A percentile compares a stretch with the other conserved stretches of the same genome.
These are phyloP conservation scores for Penicillium sp. DNA, from an alignment of 2,329 filamentous ascomycete genomes.

Conservation along the genomic window DNA sequence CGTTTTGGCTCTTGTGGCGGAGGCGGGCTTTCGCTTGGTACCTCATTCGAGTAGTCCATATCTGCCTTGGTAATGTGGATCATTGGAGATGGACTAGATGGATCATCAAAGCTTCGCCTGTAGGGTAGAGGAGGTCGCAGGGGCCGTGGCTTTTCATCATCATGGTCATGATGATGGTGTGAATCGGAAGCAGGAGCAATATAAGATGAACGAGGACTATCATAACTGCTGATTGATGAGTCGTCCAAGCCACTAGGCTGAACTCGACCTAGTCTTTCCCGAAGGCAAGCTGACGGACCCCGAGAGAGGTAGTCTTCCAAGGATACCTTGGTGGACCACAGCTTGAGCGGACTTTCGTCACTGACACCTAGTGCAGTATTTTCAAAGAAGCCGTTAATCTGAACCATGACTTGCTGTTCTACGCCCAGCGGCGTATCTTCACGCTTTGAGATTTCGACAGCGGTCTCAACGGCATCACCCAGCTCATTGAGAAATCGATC, in stretches of 20 bases:
- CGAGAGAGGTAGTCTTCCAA: slow-evolving; percentile 53
- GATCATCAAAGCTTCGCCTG: slow-evolving; percentile 25
- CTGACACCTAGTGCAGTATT: slow-evolving; percentile 56
- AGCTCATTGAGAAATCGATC: slow-evolving; percentile 28
- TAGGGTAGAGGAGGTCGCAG: slow-evolving; percentile 22
- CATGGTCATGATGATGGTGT: not conserved
- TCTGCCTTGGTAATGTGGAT: slow-evolving; percentile 32
- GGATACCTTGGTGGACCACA: slow-evolving; percentile 32
- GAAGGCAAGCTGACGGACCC: slow-evolving; percentile 56
- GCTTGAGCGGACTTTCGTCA: slow-evolving; percentile 38
- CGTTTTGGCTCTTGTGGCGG: slow-evolving; percentile 8
- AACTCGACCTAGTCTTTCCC: slow-evolving; percentile 48
- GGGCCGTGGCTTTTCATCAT: slow-evolving; percentile 7
- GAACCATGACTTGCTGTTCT: slow-evolving; percentile 55
- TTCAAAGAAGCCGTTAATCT: slow-evolving; percentile 61
- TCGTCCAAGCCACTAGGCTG: slow-evolving; percentile 27
- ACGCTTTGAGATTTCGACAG: slow-evolving; percentile 26
- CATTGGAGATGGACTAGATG: slow-evolving; percentile 20
- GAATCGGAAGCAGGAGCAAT: slow-evolving; percentile 10
- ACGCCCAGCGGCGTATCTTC: slow-evolving; percentile 51
- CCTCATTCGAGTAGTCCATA: slow-evolving; percentile 16
- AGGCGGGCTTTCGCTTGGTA: slow-evolving; percentile 16
- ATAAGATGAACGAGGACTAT: slow-evolving; percentile 27
- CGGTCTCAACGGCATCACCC: slow-evolving; percentile 16
- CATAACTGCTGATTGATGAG: slow-evolving; percentile 32